Evolutionary conservation across 306 rosid genomes (phyloP).

Genomic region (Chamaecrista fasciculata): DNA sequence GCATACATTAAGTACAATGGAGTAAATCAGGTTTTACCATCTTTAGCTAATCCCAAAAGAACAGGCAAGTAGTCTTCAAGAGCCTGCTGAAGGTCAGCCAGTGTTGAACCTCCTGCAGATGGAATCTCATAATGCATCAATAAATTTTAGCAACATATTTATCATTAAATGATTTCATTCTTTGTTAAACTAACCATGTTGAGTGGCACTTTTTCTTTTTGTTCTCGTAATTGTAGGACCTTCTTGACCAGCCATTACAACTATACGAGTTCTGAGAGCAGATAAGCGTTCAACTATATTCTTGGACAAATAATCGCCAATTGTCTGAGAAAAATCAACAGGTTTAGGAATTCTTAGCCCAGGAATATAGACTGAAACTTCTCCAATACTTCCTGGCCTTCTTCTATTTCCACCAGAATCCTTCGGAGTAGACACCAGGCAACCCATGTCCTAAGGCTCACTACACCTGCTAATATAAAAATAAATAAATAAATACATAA

Average conservation of each 20-base stretch:
- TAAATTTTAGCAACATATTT: constrained; percentile 8
- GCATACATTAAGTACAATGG: constrained; percentile 21
- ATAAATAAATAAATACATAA: too few relatives aligned
- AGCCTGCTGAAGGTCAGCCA: constrained; percentile 88
- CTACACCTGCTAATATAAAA: constrained; percentile 41
- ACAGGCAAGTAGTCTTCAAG: constrained; percentile 90
- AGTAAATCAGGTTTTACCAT: constrained; percentile 53
- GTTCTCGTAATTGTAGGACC: constrained; percentile 94
- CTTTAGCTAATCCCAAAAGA: constrained; percentile 91
- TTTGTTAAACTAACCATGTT: constrained; percentile 66
- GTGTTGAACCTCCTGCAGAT: constrained; percentile 81
- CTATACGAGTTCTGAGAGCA: constrained; percentile 86
- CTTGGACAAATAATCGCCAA: constrained; percentile 78
- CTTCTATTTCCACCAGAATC: constrained; percentile 82
- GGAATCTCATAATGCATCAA: constrained; percentile 39
- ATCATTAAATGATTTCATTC: constrained; percentile 20
- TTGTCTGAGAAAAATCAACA: constrained; percentile 74
- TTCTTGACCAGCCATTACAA: constrained; percentile 94
- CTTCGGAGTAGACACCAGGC: constrained; percentile 68
- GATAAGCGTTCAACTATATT: constrained; percentile 75
- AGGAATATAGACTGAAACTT: constrained; percentile 90
- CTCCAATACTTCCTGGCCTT: constrained; percentile 92
- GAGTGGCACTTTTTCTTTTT: constrained; percentile 75
- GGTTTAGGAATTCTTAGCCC: constrained; percentile 93
- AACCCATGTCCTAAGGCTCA: constrained; percentile 67